Base-by-base conservation (phyloP, 2,329 filamentous ascomycete genomes). In the Neopestalotiopsis sp. region DNA sequence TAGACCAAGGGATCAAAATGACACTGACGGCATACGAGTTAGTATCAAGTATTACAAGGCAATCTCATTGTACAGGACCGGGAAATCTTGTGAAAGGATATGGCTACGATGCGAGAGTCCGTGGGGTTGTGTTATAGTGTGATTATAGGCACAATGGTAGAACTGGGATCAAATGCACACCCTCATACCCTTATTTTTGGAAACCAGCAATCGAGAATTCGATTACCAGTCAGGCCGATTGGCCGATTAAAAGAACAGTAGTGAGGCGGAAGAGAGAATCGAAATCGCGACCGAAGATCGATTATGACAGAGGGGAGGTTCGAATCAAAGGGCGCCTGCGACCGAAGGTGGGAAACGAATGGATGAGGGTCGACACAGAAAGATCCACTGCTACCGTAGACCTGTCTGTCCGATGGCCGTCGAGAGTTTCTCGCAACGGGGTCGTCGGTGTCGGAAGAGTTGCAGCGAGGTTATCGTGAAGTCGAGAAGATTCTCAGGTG, bases 271-370 rank as follows among this genome's bases (percentile, higher is more conserved):
- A 52, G 17, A 40, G n/a, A 58, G 24, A 32, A n/a, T 40, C n/a
- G 12, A 34, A 40, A 62, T 34, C 14, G 10, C 28, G n/a, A 30
- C 59, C 57, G 57, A 34, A 24, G 59, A 20, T 40, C 17, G 30
- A 12, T 30, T 62, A 13, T 62, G 59, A 38, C 34, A 62, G 30
- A 34, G 70, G 70, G 61, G 57, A 79, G 34, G 34, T 81, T 76
- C 75, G 77, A 81, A 84, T 76, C 75, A 75, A 81, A 85, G 86
- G 86, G 86, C 86, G 87, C 87, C 86, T 85, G 87, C 86, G 86
- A 82, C 87, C 86, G 77, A 72, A 72, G 74, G 76, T 75, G 75
- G 78, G 77, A 75, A 79, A 82, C 77, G 80, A 82, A 76, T 80
- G 78, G 76, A 79, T 13, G 75, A 79, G 78, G 77, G 71, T 79